These are phyloP conservation scores for Hymenoscyphus fructigenus DNA, from an alignment of 2,329 filamentous ascomycete species.

Conservation along the genomic window DNA sequence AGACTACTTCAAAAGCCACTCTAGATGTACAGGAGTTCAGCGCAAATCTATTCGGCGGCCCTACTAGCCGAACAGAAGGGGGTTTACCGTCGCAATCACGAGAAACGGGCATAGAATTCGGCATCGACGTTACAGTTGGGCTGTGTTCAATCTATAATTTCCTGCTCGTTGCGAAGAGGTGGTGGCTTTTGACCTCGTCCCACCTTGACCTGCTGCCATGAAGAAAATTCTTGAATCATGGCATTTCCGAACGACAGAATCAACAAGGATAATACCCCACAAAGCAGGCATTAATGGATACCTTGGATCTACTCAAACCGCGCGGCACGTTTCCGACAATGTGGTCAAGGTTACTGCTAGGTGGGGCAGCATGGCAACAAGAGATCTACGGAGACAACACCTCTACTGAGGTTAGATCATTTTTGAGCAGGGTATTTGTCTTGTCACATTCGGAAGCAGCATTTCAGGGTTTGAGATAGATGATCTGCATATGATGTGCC, in stretches of 20 bases:
- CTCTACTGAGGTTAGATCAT: background rate
- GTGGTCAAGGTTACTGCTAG: conserved; percentile 7
- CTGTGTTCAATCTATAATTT: background rate
- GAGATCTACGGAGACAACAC: background rate
- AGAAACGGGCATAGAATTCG: background rate
- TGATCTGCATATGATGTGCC: conserved; percentile 9
- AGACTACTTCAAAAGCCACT: background rate
- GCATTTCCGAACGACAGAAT: background rate
- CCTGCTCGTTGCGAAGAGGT: background rate
- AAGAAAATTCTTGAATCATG: background rate
- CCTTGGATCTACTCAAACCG: background rate
- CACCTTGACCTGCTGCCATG: background rate
- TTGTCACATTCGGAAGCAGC: background rate
- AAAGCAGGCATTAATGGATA: background rate
- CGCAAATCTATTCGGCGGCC: conserved; percentile 9
- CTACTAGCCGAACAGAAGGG: conserved; percentile 5
- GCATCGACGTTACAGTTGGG: background rate
- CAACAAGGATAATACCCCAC: conserved; percentile 16
- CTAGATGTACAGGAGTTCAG: background rate
- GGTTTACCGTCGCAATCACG: background rate
- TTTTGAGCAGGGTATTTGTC: background rate
- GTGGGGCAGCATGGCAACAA: background rate
- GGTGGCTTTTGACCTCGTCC: background rate
- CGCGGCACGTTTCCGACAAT: conserved; percentile 8
- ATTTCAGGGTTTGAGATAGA: background rate